Evolutionary conservation across 1,284 basidiomycete genomes (phyloP).

Genomic region (Grifola frondosa): DNA sequence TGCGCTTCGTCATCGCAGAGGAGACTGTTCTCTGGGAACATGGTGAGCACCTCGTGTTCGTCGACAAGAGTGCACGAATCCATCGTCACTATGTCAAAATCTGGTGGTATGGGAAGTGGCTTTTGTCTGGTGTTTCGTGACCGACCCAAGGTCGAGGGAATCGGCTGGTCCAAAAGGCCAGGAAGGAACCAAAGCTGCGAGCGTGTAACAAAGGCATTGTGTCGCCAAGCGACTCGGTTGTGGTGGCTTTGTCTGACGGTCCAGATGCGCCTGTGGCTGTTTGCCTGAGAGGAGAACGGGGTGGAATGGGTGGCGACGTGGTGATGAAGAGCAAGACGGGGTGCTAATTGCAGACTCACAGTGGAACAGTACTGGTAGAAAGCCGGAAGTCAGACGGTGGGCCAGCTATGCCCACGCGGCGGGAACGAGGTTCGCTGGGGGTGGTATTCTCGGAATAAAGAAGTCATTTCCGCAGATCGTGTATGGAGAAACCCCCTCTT

Average conservation of each 20-base stretch:
- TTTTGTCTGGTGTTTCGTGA: conserved; percentile 31
- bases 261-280: conserved; percentile 11
- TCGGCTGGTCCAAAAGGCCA: conserved; percentile 26
- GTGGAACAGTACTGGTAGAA: conserved; percentile 18
- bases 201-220: conserved; percentile 29
- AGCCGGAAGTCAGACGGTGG: conserved; percentile 25
- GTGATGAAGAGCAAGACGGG: conserved; percentile 14
- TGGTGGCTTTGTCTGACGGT: conserved; percentile 6
- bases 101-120: conserved; percentile 32
- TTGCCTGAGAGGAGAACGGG: conserved; percentile 31
- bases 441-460: conserved; percentile 24
- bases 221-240: conserved; percentile 13
- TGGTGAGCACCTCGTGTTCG: conserved; percentile 12
- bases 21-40: conserved; percentile 3
- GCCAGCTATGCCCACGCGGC: conserved; percentile 32
- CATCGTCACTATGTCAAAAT: conserved; percentile 21
- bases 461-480: conserved; percentile 25
- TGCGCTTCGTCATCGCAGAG: conserved; percentile 60
- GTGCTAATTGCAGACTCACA: conserved; percentile 18
- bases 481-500: conserved; percentile 9
- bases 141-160: conserved; percentile 8
- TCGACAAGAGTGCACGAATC: conserved; percentile 12
- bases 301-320: conserved; percentile 33
- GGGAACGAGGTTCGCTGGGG: conserved; percentile 33
- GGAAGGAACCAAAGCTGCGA: conserved; percentile 32